Evolutionary conservation across 805 yeast species (phyloP).

Genomic region (Candida verbasci): DNA sequence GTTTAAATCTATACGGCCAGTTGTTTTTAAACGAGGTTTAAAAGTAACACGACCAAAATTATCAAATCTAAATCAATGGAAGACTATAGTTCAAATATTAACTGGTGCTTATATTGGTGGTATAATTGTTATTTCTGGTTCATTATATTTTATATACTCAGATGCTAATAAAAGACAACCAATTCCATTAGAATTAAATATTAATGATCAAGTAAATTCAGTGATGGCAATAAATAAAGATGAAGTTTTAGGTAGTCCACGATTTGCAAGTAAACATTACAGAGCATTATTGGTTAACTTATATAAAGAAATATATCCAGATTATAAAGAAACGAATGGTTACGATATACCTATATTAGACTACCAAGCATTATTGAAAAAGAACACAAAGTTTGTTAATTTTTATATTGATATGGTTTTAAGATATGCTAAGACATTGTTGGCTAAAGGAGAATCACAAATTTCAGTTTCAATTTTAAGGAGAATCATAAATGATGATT

Average conservation of each 20-base stretch:
- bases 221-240: constrained; percentile 43
- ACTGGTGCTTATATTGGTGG: constrained; percentile 43
- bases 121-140: constrained; percentile 32
- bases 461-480: constrained; percentile 23
- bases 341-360: constrained; percentile 33
- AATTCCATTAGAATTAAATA: constrained; percentile 35
- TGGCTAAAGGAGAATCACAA: constrained; percentile 37
- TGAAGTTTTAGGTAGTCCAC: constrained; percentile 37
- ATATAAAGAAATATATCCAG: constrained; percentile 23
- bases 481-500: constrained; percentile 31
- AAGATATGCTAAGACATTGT: constrained; percentile 35
- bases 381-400: constrained; percentile 31
- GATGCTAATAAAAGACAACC: constrained; percentile 37
- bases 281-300: constrained; percentile 32
- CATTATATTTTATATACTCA: constrained; percentile 32
- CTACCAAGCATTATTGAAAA: constrained; percentile 24
- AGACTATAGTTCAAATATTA: constrained; percentile 24
- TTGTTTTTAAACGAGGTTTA: background rate
- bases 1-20: background rate
- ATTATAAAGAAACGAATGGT: constrained; percentile 16
- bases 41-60: background rate
- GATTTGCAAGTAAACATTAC: constrained; percentile 41
- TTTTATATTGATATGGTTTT: constrained; percentile 40
- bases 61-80: constrained; percentile 3
- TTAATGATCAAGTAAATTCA: constrained; percentile 29